Base-by-base conservation (phyloP, 345 rosid genomes). In the Murraya koenigii region DNA sequence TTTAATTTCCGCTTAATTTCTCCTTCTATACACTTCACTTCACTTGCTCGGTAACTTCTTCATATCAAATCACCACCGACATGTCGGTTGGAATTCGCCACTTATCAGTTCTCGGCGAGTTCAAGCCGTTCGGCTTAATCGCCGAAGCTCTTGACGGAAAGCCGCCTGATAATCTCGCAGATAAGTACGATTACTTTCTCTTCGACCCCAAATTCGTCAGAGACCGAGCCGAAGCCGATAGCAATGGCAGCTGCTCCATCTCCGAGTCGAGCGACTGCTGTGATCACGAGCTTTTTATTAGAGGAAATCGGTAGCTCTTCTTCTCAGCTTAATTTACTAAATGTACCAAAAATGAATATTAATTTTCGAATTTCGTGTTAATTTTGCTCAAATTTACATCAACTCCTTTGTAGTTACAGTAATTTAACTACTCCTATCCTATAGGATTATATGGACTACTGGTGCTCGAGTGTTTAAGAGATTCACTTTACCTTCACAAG, bases 71-170 rank as follows among this genome's bases (percentile, higher is more conserved):
- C 73, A 8, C 36, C 72, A 36, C 72, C 47, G 63, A 69, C 71
- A 88, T 90, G 97, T 26, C 93, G 67, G 86, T 87, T 17, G 92
- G 94, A 58, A 87, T 87, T 78, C 94, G 97, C 33, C 86, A 87
- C 32, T 86, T 95, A 36, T 85, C 91, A 3, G 89, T 93, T 22
- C 90, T 95, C 33, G 98, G 99, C 80, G 97, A 93, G 89, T 93
- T 95, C 88, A 93, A 91, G 89, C 94, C 99, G 38, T 92, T 90
- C 75, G 98, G 98, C 66, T 80, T 95, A 69, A 82, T 95, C 35
- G 97, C 96, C 58, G 97, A 93, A 82, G 92, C 97, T 72, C 88
- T 91, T 11, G 98, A 93, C 78, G 89, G 90, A 49, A 88, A 91
- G 54, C 85, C 89, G 7, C 84, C 81, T 2, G 90, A 80, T 14